phyloP scores from a whole-genome alignment of 2,329 filamentous ascomycete species.

The Harringtonia aguacate region DNA sequence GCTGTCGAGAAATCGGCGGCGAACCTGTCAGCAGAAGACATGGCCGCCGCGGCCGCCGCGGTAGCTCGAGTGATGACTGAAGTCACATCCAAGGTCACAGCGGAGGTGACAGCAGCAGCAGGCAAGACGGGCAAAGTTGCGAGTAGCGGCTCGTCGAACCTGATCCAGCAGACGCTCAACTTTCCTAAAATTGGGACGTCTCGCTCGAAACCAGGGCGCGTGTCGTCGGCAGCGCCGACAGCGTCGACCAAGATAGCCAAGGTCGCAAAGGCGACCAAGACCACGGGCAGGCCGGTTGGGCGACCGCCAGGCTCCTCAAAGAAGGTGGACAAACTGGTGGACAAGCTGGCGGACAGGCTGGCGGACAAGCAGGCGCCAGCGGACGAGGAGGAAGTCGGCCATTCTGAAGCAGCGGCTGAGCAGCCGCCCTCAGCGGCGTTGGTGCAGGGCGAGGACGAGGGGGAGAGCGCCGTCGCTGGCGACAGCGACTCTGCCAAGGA shows the following conservation, averaged over 20 bases:
- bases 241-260: neutral
- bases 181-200: neutral
- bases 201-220: neutral
- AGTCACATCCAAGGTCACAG: too few relatives aligned
- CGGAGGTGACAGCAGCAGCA: neutral
- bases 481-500: constrained; percentile 1
- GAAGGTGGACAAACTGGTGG: too few relatives aligned
- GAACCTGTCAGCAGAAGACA: too few relatives aligned
- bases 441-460: too few relatives aligned
- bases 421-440: too few relatives aligned
- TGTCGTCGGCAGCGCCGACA: neutral
- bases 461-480: too few relatives aligned
- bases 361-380: too few relatives aligned
- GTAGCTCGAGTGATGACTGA: neutral
- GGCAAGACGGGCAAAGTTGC: neutral
- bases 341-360: too few relatives aligned
- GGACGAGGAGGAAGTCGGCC: too few relatives aligned
- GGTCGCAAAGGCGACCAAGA: neutral
- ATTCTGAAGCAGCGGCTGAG: neutral
- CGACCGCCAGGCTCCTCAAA: too few relatives aligned
- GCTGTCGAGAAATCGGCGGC: too few relatives aligned
- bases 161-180: constrained; percentile 2
- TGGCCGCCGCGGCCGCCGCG: neutral
- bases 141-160: neutral
- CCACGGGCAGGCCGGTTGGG: neutral